A percentile compares a stretch with the other conserved stretches of the same genome.
Conservation (phyloP, 148 eudicot species). For the Euryodendron excelsum region DNA sequence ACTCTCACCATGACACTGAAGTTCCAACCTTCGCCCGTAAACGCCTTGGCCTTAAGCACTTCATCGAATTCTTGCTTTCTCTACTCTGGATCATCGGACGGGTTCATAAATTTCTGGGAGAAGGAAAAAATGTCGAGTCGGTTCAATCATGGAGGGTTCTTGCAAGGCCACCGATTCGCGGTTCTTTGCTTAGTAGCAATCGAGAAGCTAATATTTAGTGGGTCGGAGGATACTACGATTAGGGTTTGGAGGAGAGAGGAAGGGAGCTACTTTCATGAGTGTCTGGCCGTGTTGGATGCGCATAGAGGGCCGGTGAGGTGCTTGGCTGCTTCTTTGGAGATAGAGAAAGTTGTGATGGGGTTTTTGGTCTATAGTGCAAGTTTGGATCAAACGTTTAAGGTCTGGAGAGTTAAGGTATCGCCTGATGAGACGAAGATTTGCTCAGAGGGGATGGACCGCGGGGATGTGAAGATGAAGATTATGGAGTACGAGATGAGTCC, state of each 20-base stretch:
- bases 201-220: slow-evolving; percentile 48
- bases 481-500: slow-evolving; percentile 13
- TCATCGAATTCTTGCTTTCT: slow-evolving; percentile 24
- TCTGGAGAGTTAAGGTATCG: slow-evolving; percentile 50
- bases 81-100: slow-evolving; percentile 58
- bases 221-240: slow-evolving; percentile 59
- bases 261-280: slow-evolving; percentile 42
- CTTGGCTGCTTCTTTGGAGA: slow-evolving; percentile 39
- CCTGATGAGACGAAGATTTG: slow-evolving; percentile 24
- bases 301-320: slow-evolving; percentile 61
- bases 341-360: slow-evolving; percentile 31
- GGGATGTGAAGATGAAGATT: background rate
- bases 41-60: slow-evolving; percentile 43
- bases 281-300: slow-evolving; percentile 53
- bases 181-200: slow-evolving; percentile 47
- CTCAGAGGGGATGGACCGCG: background rate
- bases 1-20: slow-evolving; percentile 50
- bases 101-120: slow-evolving; percentile 50
- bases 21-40: slow-evolving; percentile 44
- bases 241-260: slow-evolving; percentile 60
- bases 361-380: slow-evolving; percentile 54
- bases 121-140: slow-evolving; percentile 44
- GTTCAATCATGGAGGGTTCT: slow-evolving; percentile 52
- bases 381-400: slow-evolving; percentile 54
- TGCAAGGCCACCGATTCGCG: slow-evolving; percentile 50